Conservation (phyloP, 192 early-diverging fungal species). For the Coemansia furcata region DNA sequence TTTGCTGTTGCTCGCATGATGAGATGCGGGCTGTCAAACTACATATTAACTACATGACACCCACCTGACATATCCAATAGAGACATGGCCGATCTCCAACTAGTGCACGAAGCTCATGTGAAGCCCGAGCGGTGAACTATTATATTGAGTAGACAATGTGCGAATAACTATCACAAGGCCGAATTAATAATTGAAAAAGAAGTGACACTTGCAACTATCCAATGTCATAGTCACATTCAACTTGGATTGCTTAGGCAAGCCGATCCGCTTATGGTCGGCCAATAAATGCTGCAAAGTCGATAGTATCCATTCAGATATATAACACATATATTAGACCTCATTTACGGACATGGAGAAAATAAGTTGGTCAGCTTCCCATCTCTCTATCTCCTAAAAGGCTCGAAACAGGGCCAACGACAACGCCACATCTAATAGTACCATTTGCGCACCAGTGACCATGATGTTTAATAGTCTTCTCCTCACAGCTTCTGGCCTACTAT, state of each 20-base stretch:
- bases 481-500: slow-evolving; percentile 3
- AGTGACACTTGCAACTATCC: not conserved
- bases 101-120: not conserved
- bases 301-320: not conserved
- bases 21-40: not conserved
- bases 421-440: not conserved
- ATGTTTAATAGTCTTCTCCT: not conserved
- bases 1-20: not conserved
- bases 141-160: not conserved
- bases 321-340: not conserved
- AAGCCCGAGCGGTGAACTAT: not conserved
- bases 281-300: no score
- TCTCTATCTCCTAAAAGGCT: not conserved
- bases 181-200: not conserved
- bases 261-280: no score
- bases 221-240: not conserved
- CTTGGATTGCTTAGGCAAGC: not conserved
- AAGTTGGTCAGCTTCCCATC: not conserved
- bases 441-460: not conserved
- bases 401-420: not conserved
- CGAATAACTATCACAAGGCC: not conserved
- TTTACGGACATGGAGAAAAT: no score
- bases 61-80: not conserved
- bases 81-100: not conserved
- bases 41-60: not conserved